Conservation (phyloP, 2,329 filamentous ascomycete species). For the Neopestalotiopsis rosae region DNA sequence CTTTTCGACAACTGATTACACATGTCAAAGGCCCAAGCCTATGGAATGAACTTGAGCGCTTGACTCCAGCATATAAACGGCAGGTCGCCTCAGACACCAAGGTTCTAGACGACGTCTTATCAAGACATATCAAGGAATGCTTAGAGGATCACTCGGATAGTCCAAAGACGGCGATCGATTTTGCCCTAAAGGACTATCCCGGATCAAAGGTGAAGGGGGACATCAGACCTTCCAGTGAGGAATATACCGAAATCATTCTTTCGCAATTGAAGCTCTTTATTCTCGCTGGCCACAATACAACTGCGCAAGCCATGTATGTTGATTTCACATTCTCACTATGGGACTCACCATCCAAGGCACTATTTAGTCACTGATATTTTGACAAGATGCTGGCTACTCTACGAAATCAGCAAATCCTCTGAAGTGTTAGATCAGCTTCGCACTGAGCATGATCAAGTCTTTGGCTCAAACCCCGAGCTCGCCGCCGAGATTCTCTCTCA, state of each 20-base stretch:
- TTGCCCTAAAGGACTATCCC: constrained; percentile 7
- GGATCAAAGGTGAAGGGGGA: background rate
- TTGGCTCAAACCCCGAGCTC: background rate
- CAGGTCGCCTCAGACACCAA: too few species aligned
- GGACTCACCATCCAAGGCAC: too few species aligned
- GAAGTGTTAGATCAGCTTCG: background rate
- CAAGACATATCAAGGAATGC: too few species aligned
- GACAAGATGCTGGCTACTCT: constrained; percentile 23
- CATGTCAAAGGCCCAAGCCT: too few species aligned
- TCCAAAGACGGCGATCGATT: constrained; percentile 17
- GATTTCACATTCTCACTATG: too few species aligned
- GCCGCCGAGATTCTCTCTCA: background rate
- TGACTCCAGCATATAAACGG: too few species aligned
- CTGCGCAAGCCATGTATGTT: constrained; percentile 22
- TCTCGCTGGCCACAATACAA: constrained; percentile 23
- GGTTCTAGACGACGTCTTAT: too few species aligned
- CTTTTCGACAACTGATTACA: too few species aligned
- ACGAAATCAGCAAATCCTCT: constrained; percentile 19
- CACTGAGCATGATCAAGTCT: background rate
- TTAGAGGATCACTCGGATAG: background rate
- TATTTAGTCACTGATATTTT: background rate
- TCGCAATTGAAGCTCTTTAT: constrained; percentile 21
- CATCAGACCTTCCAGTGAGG: background rate
- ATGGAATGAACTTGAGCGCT: too few species aligned
- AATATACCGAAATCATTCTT: constrained; percentile 18